Evolutionary conservation across 345 rosid species (phyloP).

Genomic region (Gossypium bickii): DNA sequence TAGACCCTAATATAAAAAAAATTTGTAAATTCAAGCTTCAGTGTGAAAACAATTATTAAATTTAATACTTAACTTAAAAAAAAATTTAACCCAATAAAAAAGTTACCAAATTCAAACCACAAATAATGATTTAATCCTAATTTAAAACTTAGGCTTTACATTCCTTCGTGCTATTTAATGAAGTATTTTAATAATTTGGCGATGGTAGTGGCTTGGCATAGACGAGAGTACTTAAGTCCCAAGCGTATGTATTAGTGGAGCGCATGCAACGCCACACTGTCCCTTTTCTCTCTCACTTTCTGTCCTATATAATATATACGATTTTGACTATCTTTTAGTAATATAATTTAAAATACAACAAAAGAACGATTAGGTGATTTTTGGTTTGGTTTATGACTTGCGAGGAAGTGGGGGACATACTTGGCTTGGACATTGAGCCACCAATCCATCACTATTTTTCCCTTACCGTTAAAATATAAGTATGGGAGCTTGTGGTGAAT

Average conservation of each 20-base stretch:
- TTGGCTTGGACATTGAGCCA: constrained; percentile 1
- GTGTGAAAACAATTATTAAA: fast-evolving
- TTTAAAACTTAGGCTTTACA: too few species aligned
- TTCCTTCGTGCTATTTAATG: too few species aligned
- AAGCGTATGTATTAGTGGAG: constrained; percentile 5
- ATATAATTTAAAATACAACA: background rate
- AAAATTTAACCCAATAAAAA: too few species aligned
- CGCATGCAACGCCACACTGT: background rate
- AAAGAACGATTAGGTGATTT: background rate
- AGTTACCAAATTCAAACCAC: too few species aligned
- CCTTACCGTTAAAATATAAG: background rate
- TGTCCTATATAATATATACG: background rate
- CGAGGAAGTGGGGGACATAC: background rate
- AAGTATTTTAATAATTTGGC: background rate
- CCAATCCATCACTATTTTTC: background rate
- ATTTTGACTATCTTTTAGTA: background rate
- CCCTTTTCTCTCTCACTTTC: background rate
- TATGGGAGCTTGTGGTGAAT: background rate
- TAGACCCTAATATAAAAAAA: too few species aligned
- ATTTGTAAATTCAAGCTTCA: fast-evolving
- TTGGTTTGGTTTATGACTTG: background rate
- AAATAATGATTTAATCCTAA: too few species aligned
- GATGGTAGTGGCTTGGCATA: background rate
- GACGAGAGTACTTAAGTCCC: background rate
- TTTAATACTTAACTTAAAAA: too few species aligned